Evolutionary conservation across 768 basidiomycete species (phyloP).

Genomic region (Amanita jacksonii): DNA sequence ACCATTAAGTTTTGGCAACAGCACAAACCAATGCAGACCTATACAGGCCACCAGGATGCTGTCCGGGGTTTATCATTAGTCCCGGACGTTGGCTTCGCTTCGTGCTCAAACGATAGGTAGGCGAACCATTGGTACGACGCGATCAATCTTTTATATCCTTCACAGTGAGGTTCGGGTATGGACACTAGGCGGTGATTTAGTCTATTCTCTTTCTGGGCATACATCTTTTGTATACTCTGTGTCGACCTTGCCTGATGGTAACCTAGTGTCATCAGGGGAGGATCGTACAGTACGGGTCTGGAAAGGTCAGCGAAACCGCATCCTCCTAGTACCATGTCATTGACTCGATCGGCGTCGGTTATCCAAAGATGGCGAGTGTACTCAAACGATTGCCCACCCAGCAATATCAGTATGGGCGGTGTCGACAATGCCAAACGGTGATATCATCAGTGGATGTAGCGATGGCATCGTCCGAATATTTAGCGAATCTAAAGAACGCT

Average conservation of each 20-base stretch:
- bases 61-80: conserved; percentile 79
- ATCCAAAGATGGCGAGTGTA: conserved; percentile 68
- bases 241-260: conserved; percentile 70
- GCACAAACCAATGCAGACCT: conserved; percentile 67
- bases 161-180: conserved; percentile 86
- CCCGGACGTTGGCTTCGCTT: conserved; percentile 87
- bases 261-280: conserved; percentile 86
- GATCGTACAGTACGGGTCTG: conserved; percentile 90
- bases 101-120: conserved; percentile 90
- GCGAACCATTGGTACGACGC: conserved; percentile 8
- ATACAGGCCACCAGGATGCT: conserved; percentile 81
- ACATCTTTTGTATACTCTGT: conserved; percentile 96
- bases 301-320: conserved; percentile 47
- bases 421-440: conserved; percentile 78
- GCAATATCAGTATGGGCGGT: conserved; percentile 98
- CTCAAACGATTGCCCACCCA: conserved; percentile 86
- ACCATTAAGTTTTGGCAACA: conserved; percentile 84
- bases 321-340: background rate
- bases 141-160: background rate
- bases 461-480: conserved; percentile 86
- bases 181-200: conserved; percentile 71
- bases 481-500: conserved; percentile 61
- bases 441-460: conserved; percentile 87
- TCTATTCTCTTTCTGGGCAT: conserved; percentile 83
- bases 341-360: background rate